A percentile compares a stretch with the other conserved stretches of the same genome.
Evolutionary conservation across 2,329 filamentous ascomycete genomes (phyloP).

Genomic region (Magnaporthiopsis rhizophila): DNA sequence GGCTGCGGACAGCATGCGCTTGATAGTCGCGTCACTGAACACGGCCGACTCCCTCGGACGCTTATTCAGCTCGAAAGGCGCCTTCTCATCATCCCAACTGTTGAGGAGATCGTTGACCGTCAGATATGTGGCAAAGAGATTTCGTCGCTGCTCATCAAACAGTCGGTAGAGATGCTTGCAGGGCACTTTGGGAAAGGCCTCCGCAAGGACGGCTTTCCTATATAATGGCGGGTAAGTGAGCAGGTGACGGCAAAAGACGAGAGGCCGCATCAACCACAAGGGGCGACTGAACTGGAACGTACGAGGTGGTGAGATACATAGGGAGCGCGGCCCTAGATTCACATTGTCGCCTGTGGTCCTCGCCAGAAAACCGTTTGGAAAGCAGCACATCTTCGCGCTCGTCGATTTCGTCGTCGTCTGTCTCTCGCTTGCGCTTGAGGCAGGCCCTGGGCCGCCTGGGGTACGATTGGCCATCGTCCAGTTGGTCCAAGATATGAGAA

Average conservation of each 20-base stretch:
- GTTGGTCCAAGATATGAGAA: conserved; percentile 29
- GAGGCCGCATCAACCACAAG: background rate
- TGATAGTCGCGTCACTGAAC: conserved; percentile 14
- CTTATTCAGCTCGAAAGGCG: conserved; percentile 23
- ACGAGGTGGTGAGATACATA: background rate
- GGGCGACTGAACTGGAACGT: no score
- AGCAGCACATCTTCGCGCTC: conserved; percentile 8
- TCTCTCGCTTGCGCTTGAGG: conserved; percentile 33
- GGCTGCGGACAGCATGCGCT: background rate
- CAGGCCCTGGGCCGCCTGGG: conserved; percentile 19
- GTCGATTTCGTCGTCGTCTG: conserved; percentile 12
- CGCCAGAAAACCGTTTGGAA: conserved; percentile 15
- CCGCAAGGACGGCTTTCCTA: conserved; percentile 19
- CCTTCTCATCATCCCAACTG: conserved; percentile 6
- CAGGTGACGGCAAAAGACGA: background rate
- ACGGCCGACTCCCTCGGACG: background rate
- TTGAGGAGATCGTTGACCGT: conserved; percentile 20
- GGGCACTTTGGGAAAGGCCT: conserved; percentile 26
- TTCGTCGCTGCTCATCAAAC: conserved; percentile 16
- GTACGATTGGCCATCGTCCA: conserved; percentile 30
- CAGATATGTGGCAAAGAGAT: conserved; percentile 27
- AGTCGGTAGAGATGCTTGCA: conserved; percentile 17
- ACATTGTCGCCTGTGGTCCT: conserved; percentile 12
- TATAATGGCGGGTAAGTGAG: background rate
- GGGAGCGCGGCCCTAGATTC: conserved; percentile 13